phyloP scores from a whole-genome alignment of 768 basidiomycete genomes.

The Hortiboletus campestris region DNA sequence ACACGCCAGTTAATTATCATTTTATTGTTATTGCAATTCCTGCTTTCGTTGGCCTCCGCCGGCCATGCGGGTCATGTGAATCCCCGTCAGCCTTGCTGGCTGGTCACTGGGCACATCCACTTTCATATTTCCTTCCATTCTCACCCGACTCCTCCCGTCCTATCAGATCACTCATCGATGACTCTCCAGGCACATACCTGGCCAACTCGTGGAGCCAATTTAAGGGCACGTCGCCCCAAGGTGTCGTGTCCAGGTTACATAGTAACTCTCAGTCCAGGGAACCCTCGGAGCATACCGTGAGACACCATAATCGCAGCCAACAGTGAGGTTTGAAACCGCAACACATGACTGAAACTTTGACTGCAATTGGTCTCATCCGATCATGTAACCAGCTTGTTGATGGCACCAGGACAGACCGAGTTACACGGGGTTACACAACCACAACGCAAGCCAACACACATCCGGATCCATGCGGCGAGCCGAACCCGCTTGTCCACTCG shows the following conservation, averaged over 20 bases:
- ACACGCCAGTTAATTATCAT: background rate
- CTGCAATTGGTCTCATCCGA: background rate
- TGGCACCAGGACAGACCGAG: background rate
- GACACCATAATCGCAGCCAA: background rate
- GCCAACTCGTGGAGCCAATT: background rate
- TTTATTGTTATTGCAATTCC: background rate
- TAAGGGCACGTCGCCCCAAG: no score
- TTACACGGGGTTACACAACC: background rate
- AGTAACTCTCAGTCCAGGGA: background rate
- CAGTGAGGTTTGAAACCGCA: slow-evolving; percentile 4
- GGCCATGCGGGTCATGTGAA: slow-evolving; percentile 17
- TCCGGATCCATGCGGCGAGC: slow-evolving; percentile 4
- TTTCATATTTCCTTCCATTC: slow-evolving; percentile 16
- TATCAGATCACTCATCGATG: slow-evolving; percentile 14
- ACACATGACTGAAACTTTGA: background rate
- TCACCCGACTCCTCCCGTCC: slow-evolving; percentile 9
- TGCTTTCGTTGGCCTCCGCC: no score
- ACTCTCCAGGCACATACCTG: slow-evolving; percentile 5
- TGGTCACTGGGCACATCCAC: background rate
- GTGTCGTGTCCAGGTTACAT: background rate
- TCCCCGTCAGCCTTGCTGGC: background rate
- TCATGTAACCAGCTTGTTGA: background rate
- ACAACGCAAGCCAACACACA: background rate
- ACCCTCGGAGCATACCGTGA: slow-evolving; percentile 10
- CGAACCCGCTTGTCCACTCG: slow-evolving; percentile 1